Percentiles rank a stretch among this genome's conserved stretches.
Evolutionary conservation across 2,329 filamentous ascomycete genomes (phyloP).

Genomic region (Fusarium lyarnte): DNA sequence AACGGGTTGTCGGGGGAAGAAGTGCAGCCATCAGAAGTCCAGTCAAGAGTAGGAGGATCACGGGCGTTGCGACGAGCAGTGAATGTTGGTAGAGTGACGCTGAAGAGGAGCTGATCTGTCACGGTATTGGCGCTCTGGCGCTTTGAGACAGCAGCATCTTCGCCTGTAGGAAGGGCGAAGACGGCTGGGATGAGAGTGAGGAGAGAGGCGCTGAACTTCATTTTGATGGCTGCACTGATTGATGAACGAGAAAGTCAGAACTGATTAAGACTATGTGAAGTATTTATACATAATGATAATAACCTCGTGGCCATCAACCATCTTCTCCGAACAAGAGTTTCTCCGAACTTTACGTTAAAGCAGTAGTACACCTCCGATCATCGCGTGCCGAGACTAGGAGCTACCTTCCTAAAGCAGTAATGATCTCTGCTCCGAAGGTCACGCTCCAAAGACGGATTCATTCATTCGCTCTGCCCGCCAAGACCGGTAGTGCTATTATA

Average conservation of each 20-base stretch:
- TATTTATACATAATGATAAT: conserved; percentile 21
- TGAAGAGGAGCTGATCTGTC: conserved; percentile 60
- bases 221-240: conserved; percentile 19
- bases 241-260: background rate
- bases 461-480: conserved; percentile 22
- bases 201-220: conserved; percentile 46
- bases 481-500: background rate
- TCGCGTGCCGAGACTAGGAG: background rate
- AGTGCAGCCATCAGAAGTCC: conserved; percentile 56
- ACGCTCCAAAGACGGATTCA: conserved; percentile 1
- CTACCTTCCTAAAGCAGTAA: conserved; percentile 29
- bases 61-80: conserved; percentile 50
- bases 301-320: rapidly evolving
- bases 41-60: conserved; percentile 52
- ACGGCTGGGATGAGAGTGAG: conserved; percentile 37
- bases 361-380: background rate
- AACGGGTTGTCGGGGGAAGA: conserved; percentile 55
- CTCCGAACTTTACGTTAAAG: background rate
- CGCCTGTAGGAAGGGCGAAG: conserved; percentile 34
- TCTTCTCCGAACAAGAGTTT: background rate
- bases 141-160: conserved; percentile 13
- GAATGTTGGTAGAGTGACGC: conserved; percentile 54
- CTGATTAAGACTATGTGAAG: no score
- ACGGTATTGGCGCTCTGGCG: conserved; percentile 42
- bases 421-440: conserved; percentile 24